Evolutionary conservation across 176 grass and related monocot genomes (phyloP).

Genomic region (Echinochloa phyllopogon): DNA sequence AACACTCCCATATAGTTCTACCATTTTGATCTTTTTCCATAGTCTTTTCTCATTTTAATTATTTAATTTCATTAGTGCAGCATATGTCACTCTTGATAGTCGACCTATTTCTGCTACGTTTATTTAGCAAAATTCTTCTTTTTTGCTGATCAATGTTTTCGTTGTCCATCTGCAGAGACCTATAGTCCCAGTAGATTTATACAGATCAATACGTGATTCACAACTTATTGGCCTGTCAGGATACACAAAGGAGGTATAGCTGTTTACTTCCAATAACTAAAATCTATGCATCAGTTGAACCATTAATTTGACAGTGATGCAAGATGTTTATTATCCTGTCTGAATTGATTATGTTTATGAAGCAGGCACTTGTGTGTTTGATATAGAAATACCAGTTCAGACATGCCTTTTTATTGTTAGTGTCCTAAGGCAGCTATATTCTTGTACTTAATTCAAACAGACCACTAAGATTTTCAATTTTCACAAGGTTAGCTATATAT

Average conservation of each 20-base stretch:
- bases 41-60: not conserved
- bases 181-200: conserved; percentile 82
- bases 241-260: conserved; percentile 84
- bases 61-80: not conserved
- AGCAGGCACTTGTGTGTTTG: not conserved
- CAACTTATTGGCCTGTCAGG: conserved; percentile 96
- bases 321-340: conserved; percentile 1
- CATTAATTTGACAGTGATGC: not conserved
- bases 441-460: conserved; percentile 10
- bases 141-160: conserved; percentile 31
- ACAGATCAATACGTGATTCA: conserved; percentile 80
- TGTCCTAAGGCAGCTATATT: conserved; percentile 2
- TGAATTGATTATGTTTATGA: conserved; percentile 17
- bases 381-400: not conserved
- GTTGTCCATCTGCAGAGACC: conserved; percentile 74
- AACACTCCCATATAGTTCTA: not conserved
- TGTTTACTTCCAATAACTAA: conserved; percentile 25
- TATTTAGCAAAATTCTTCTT: conserved; percentile 7
- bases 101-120: not conserved
- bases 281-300: not conserved
- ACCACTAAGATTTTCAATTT: not conserved
- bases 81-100: not conserved
- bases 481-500: not conserved
- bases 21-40: not conserved
- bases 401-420: not conserved